Percentiles rank a stretch among this genome's conserved stretches.
Conservation (phyloP, 352 stramenopile species). For the Phytophthora pini region DNA sequence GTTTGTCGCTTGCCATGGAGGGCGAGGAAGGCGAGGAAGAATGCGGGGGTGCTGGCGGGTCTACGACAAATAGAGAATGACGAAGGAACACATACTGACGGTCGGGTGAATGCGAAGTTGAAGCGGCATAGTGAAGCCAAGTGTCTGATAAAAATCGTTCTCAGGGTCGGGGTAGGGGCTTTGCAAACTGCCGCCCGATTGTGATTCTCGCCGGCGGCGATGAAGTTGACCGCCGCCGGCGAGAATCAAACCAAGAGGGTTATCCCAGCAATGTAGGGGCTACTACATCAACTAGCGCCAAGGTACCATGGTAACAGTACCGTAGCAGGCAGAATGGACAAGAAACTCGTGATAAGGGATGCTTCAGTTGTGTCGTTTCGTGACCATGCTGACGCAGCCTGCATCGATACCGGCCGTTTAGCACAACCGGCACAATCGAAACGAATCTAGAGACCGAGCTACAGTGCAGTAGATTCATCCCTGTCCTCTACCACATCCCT, state of each 20-base stretch:
- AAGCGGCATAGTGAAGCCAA: conserved; percentile 41
- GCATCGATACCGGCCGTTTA: too few species aligned
- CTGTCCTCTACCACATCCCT: conserved; percentile 1
- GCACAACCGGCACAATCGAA: conserved; percentile 13
- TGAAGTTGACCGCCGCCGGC: too few species aligned
- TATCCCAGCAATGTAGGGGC: too few species aligned
- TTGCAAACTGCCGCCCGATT: conserved; percentile 10
- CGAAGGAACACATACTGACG: conserved; percentile 19
- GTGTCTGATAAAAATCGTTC: conserved; percentile 30
- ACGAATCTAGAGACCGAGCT: conserved; percentile 10
- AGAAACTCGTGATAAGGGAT: background rate
- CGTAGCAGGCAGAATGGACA: background rate
- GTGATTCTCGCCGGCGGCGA: conserved; percentile 6
- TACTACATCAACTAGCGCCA: too few species aligned
- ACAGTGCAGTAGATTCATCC: conserved; percentile 9
- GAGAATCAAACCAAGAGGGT: too few species aligned
- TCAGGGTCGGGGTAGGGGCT: conserved; percentile 23
- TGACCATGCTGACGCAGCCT: too few species aligned
- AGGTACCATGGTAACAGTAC: too few species aligned
- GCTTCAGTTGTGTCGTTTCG: too few species aligned
- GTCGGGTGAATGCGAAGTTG: conserved; percentile 36
- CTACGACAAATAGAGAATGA: conserved; percentile 32
- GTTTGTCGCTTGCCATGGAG: conserved; percentile 68
- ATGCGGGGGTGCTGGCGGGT: background rate
- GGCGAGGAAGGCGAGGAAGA: background rate